Evolutionary conservation across 2,329 filamentous ascomycete species (phyloP).

Genomic region (Ascochyta pisi): DNA sequence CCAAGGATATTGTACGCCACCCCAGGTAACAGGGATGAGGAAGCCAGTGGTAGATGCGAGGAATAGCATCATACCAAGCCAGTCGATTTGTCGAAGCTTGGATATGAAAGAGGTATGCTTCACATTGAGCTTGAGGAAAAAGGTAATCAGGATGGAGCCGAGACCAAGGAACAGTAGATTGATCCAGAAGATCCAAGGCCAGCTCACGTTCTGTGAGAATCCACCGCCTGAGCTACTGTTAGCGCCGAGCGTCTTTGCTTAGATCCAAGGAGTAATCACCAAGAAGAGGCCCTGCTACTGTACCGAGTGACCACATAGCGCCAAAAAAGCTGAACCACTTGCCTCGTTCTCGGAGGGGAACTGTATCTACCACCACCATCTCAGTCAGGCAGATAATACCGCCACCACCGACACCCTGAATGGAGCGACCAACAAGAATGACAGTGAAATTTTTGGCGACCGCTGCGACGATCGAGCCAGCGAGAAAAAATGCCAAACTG

Average conservation of each 20-base stretch:
- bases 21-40: constrained; percentile 69
- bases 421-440: constrained; percentile 46
- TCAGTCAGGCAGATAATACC: constrained; percentile 53
- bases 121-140: constrained; percentile 54
- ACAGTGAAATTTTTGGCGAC: constrained; percentile 50
- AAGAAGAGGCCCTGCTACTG: constrained; percentile 57
- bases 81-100: constrained; percentile 67
- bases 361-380: constrained; percentile 56
- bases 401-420: constrained; percentile 53
- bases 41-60: constrained; percentile 65
- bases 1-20: constrained; percentile 72
- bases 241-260: too few species aligned
- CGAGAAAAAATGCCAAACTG: constrained; percentile 45
- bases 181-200: constrained; percentile 72
- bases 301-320: constrained; percentile 63
- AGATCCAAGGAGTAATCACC: constrained; percentile 54
- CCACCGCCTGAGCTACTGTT: not conserved
- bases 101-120: constrained; percentile 55
- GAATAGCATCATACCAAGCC: constrained; percentile 67
- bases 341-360: constrained; percentile 51
- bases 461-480: constrained; percentile 47
- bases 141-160: constrained; percentile 55
- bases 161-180: constrained; percentile 65
- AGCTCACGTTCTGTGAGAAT: constrained; percentile 59
- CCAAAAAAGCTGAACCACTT: constrained; percentile 53